phyloP scores from a whole-genome alignment of 2,329 filamentous ascomycete genomes.

The Xylariomycetidae sp. region DNA sequence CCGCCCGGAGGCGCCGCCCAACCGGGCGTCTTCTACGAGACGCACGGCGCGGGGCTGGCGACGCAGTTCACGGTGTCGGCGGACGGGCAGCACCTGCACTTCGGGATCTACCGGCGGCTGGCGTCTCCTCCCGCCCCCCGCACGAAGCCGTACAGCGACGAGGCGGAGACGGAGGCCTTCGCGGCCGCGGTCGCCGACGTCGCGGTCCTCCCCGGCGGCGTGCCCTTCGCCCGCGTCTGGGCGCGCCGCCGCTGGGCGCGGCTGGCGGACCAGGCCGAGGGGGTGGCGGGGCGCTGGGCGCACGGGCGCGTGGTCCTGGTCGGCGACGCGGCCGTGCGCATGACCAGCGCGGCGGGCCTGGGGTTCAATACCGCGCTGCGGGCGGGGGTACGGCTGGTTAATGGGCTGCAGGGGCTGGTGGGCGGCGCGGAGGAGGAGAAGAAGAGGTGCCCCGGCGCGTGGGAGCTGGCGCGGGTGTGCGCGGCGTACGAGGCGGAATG shows the following conservation, averaged over 20 bases:
- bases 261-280: conserved; percentile 10
- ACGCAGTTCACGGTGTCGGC: conserved; percentile 10
- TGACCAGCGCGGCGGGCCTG: conserved; percentile 11
- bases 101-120: conserved; percentile 8
- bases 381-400: conserved; percentile 8
- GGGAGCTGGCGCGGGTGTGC: conserved; percentile 5
- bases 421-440: neutral
- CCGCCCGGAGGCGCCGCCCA: conserved; percentile 2
- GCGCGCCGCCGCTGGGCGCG: conserved; percentile 9
- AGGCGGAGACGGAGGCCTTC: conserved; percentile 10
- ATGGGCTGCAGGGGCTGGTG: conserved; percentile 7
- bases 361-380: conserved; percentile 11
- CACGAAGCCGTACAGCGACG: conserved; percentile 2
- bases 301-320: conserved; percentile 8
- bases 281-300: neutral
- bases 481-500: conserved; percentile 9
- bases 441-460: neutral
- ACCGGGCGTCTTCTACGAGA: conserved; percentile 8
- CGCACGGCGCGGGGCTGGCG: conserved; percentile 8
- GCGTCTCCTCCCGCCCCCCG: neutral
- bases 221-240: conserved; percentile 8
- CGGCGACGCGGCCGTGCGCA: conserved; percentile 8
- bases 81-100: conserved; percentile 6
- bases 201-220: conserved; percentile 7
- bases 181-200: conserved; percentile 10